Conservation (phyloP, 2,329 filamentous ascomycete species). For the Mollisiaceae sp. region DNA sequence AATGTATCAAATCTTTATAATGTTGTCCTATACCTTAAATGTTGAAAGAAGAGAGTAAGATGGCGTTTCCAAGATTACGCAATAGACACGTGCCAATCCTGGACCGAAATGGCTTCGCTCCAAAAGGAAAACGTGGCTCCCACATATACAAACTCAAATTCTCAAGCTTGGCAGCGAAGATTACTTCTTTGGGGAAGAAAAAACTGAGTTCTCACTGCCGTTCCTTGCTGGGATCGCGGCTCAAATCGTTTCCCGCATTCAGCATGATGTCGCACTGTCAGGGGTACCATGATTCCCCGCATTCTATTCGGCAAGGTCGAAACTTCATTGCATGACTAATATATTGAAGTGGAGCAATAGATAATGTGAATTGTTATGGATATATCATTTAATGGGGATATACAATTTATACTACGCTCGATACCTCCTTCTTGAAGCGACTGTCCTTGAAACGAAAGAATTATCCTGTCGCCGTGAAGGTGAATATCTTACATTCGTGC, state of each 20-base stretch:
- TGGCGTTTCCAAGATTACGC: background rate
- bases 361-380: background rate
- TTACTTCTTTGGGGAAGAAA: background rate
- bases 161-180: background rate
- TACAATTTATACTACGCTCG: background rate
- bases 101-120: background rate
- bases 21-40: too few relatives aligned
- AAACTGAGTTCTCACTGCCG: background rate
- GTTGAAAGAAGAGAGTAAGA: background rate
- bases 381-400: background rate
- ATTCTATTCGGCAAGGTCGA: background rate
- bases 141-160: background rate
- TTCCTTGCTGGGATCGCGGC: background rate
- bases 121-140: background rate
- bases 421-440: background rate
- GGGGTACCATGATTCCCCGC: conserved; percentile 2
- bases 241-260: background rate
- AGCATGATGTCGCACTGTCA: background rate
- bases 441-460: background rate
- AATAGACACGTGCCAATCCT: background rate
- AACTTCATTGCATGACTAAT: background rate
- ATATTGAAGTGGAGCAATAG: background rate
- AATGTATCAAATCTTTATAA: too few relatives aligned
- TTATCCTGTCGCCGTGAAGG: background rate
- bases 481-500: background rate